Conservation (phyloP, 345 rosid genomes). For the Bruguiera gymnorhiza region DNA sequence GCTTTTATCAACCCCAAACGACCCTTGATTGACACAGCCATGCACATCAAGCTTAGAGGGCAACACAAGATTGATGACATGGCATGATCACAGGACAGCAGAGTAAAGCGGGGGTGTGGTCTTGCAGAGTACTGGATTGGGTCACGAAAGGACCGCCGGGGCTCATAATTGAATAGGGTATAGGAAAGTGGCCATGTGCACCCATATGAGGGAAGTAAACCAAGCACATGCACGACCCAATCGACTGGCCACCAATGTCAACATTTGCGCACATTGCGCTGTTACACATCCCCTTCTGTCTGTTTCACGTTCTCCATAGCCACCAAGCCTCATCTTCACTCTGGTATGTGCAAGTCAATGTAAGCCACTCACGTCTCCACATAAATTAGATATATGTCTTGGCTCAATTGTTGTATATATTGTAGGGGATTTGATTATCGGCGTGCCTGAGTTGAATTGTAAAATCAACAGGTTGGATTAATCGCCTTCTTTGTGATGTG, state of each 20-base stretch:
- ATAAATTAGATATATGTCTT: not conserved
- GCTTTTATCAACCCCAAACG: no score
- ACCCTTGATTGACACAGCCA: no score
- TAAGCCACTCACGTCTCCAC: not conserved
- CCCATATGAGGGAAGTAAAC: not conserved
- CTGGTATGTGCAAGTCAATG: not conserved
- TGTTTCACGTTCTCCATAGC: not conserved
- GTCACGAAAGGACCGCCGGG: not conserved
- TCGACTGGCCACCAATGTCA: not conserved
- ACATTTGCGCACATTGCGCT: not conserved
- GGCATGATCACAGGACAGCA: not conserved
- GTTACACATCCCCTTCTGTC: not conserved
- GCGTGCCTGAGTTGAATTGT: not conserved
- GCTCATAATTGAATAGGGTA: not conserved
- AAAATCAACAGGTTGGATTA: no score
- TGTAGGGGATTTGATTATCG: not conserved
- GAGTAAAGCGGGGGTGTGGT: not conserved
- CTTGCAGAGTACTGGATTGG: not conserved
- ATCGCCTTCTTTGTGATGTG: not conserved
- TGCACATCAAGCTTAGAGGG: no score
- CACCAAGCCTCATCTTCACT: not conserved
- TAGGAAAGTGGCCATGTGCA: conserved; percentile 1
- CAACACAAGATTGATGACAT: not conserved
- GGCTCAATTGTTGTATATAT: not conserved
- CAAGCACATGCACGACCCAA: not conserved